Conservation (phyloP, 192 early-diverging fungal genomes). For the Backusella mclennaniae region DNA sequence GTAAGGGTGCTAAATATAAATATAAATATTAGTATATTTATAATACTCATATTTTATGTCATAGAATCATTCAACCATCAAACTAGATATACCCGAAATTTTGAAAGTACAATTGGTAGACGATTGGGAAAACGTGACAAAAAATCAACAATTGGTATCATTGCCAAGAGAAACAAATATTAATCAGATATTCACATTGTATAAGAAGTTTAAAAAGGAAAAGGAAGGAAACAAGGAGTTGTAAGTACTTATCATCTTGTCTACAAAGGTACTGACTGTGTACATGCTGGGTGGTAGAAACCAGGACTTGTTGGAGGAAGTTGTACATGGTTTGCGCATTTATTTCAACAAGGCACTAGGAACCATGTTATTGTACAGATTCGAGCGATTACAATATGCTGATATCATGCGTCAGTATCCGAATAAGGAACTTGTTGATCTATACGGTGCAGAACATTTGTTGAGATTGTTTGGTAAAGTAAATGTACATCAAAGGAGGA, state of each 20-base stretch:
- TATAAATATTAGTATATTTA: constrained; percentile 61
- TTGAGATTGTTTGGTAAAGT: constrained; percentile 87
- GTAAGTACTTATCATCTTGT: not conserved
- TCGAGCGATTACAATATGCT: constrained; percentile 94
- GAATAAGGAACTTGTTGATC: constrained; percentile 77
- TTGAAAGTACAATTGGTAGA: constrained; percentile 89
- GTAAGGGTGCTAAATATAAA: constrained; percentile 23
- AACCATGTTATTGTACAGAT: constrained; percentile 91
- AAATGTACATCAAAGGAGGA: not conserved
- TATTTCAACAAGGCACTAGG: constrained; percentile 96
- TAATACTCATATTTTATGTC: constrained; percentile 25
- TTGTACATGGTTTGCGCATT: constrained; percentile 80
- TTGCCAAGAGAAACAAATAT: constrained; percentile 83
- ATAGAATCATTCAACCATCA: constrained; percentile 78
- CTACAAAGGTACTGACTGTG: not conserved
- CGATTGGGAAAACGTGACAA: constrained; percentile 97
- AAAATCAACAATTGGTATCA: constrained; percentile 90
- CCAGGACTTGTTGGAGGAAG: constrained; percentile 82
- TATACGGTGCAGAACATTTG: constrained; percentile 97
- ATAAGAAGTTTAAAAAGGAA: constrained; percentile 57
- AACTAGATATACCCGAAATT: constrained; percentile 87
- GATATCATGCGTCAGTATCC: constrained; percentile 72
- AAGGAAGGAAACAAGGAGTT: constrained; percentile 39
- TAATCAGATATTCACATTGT: constrained; percentile 69
- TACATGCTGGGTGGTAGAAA: constrained; percentile 24